These are phyloP conservation scores for Apiotrichum montevideense DNA, from an alignment of 1,284 basidiomycete genomes.

Conservation along the genomic window DNA sequence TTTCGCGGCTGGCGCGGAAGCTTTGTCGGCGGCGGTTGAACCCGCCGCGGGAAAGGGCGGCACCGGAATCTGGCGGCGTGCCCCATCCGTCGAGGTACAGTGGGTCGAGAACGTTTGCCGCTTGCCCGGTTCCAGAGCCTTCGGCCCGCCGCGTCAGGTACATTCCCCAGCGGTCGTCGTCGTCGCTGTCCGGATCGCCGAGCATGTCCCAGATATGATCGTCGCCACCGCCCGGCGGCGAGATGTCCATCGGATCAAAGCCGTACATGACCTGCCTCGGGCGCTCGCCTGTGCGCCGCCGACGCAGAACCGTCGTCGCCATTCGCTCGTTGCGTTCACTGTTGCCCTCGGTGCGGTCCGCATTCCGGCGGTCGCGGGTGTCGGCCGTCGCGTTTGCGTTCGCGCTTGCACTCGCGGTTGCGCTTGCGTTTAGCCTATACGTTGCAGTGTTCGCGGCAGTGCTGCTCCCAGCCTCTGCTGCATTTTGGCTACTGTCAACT, in stretches of 20 bases:
- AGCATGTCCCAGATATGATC: slow-evolving; percentile 55
- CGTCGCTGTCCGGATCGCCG: slow-evolving; percentile 64
- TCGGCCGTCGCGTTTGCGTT: no score
- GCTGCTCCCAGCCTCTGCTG: not conserved
- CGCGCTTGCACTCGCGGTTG: no score
- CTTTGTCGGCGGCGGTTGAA: slow-evolving; percentile 17
- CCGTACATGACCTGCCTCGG: not conserved
- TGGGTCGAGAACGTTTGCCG: not conserved
- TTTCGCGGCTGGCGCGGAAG: slow-evolving; percentile 1
- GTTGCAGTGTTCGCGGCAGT: not conserved
- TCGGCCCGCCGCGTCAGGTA: not conserved
- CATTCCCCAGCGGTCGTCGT: slow-evolving; percentile 17
- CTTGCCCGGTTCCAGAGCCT: not conserved
- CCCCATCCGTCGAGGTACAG: slow-evolving; percentile 15
- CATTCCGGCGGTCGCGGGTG: not conserved
- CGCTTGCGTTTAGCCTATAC: no score
- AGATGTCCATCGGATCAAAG: slow-evolving; percentile 15
- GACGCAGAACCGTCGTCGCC: slow-evolving; percentile 5
- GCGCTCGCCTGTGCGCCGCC: slow-evolving; percentile 3
- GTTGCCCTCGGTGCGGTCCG: not conserved
- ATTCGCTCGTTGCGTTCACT: slow-evolving; percentile 10
- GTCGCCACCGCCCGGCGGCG: slow-evolving; percentile 8
- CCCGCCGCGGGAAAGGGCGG: slow-evolving; percentile 12
- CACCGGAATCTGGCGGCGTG: slow-evolving; percentile 8
- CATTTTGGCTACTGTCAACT: not conserved